Base-by-base conservation (phyloP, 1,284 basidiomycete genomes). In the Tilletia horrida region DNA sequence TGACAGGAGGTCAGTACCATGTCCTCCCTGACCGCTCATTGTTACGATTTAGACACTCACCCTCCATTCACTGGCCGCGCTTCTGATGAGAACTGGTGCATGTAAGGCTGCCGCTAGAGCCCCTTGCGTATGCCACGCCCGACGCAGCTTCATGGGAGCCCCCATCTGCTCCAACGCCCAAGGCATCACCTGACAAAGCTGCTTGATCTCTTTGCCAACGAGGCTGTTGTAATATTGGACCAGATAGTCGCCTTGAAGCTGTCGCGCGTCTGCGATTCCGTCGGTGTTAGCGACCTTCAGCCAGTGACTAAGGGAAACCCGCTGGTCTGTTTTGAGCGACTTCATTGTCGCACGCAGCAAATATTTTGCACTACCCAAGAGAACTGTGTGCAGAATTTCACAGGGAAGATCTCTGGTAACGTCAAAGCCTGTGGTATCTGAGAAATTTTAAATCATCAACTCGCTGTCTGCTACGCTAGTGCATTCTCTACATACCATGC, bases 321-420 rank as follows among this genome's bases (percentile, higher is more conserved):
- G 16, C 16, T 55, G 13, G 8, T 7, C 21, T 23, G 13, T 27
- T 18, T 21, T 27, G 3, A 55, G 50, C 13, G 6, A 8, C 50
- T 3, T 29, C n/a, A 55, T 23, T 27, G 50, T 55, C 4, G n/a
- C 21, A 3, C 25, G 50, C 18, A 2, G 13, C 3, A 55, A 27
- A 25, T 55, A 55, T 18, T 55, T 55, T 3, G 29, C 50, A 2
- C 23, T 55, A 2, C 50, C 50, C 11, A 55, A 27, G 3, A 55
- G 50, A 21, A 55, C 50, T 8, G 50, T 55, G 8, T 55, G 50
- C 7, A 55, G 50, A 7, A 55, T 55, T 18, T 55, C 50, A 16
- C 50, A 55, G 14, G 50, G 11, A 3, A 55, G 50, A 25, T 55
- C 18, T 25, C 7, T 55, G 8, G 50, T 55, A 8, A 55, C 25